Evolutionary conservation across 78 protist species (phyloP).

Genomic region (Bigelowiella natans): DNA sequence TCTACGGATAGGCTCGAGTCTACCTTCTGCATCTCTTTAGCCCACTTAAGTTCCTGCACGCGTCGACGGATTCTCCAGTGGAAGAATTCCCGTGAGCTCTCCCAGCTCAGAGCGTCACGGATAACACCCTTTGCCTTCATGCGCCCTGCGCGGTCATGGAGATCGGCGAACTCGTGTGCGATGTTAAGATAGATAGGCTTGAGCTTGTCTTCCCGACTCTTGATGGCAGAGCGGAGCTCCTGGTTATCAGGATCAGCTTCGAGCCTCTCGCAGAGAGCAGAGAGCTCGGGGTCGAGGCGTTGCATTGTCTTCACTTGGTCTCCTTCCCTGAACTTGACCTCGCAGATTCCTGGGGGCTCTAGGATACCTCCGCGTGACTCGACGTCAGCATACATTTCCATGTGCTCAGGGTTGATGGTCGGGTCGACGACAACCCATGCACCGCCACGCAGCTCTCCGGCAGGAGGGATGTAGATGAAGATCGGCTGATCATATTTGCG

Average conservation of each 20-base stretch:
- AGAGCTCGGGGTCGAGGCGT: neutral
- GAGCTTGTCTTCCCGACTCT: neutral
- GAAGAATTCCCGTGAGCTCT: neutral
- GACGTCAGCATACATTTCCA: slow-evolving; percentile 85
- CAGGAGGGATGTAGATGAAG: slow-evolving; percentile 84
- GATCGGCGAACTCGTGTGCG: slow-evolving; percentile 16
- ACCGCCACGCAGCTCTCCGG: slow-evolving; percentile 68
- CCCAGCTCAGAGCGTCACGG: slow-evolving; percentile 20
- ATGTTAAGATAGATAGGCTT: neutral
- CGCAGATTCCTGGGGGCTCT: slow-evolving; percentile 80
- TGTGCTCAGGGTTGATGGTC: slow-evolving; percentile 70
- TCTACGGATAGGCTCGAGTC: neutral
- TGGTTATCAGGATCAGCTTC: neutral
- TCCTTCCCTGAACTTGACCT: neutral
- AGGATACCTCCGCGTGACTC: slow-evolving; percentile 86
- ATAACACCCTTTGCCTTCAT: slow-evolving; percentile 82
- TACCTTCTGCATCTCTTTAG: neutral
- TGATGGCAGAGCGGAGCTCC: neutral
- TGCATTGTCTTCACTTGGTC: neutral
- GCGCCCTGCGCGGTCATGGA: slow-evolving; percentile 88
- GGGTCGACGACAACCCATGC: slow-evolving; percentile 97
- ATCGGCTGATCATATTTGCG: slow-evolving; percentile 73
- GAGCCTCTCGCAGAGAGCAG: neutral
- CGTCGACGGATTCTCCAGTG: neutral
- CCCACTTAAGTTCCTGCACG: neutral